Evolutionary conservation across 225 moss, liverwort and hornwort genomes (phyloP).

Genomic region (Neckera pumila): DNA sequence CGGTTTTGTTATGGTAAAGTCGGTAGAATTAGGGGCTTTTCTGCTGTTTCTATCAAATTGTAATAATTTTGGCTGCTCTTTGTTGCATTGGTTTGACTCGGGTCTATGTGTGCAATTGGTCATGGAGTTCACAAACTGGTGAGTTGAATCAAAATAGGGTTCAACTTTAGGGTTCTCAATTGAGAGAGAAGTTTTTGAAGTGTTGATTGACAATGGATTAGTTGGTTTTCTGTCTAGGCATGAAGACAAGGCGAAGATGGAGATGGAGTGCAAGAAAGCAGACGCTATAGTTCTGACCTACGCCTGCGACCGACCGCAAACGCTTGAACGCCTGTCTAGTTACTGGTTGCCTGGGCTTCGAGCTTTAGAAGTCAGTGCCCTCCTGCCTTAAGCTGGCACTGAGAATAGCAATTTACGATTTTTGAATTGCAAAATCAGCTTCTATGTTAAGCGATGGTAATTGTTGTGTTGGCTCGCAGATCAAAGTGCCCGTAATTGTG

Average conservation of each 20-base stretch:
- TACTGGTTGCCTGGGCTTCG: constrained; percentile 90
- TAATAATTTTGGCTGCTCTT: neutral
- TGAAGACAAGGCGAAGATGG: constrained; percentile 77
- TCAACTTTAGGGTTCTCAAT: neutral
- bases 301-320: constrained; percentile 81
- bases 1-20: neutral
- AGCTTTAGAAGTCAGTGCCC: constrained; percentile 57
- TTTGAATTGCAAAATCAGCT: neutral
- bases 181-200: neutral
- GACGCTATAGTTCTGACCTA: constrained; percentile 94
- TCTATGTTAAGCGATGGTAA: neutral
- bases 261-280: constrained; percentile 90
- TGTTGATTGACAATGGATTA: neutral
- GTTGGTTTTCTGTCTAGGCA: constrained; percentile 20
- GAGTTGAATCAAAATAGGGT: neutral
- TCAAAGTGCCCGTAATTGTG: constrained; percentile 88
- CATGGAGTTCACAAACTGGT: neutral
- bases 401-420: neutral
- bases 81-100: neutral
- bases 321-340: constrained; percentile 77
- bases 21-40: neutral
- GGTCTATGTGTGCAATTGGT: neutral
- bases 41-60: neutral
- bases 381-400: neutral
- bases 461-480: constrained; percentile 34